These are phyloP conservation scores for Botrytis cinerea DNA, from an alignment of 2,329 filamentous ascomycete species.

Conservation along the genomic window DNA sequence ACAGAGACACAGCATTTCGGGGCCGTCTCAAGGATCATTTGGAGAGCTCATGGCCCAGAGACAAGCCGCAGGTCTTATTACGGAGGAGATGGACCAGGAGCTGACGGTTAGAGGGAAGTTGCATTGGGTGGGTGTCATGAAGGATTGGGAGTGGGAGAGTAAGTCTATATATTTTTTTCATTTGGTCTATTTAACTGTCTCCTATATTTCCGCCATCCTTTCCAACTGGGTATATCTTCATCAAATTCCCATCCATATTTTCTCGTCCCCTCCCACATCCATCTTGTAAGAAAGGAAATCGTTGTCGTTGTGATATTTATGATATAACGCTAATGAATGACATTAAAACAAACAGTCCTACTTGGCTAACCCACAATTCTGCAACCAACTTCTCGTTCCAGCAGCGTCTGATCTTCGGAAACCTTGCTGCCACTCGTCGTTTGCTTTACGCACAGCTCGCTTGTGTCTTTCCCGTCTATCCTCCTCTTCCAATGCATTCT, in stretches of 20 bases:
- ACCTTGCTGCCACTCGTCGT: conserved; percentile 16
- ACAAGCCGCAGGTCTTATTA: conserved; percentile 32
- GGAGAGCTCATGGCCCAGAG: conserved; percentile 29
- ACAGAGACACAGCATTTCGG: conserved; percentile 27
- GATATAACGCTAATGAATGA: background rate
- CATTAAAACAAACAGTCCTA: conserved; percentile 16
- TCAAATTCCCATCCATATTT: background rate
- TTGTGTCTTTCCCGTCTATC: conserved; percentile 7
- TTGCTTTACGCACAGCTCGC: conserved; percentile 6
- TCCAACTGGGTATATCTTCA: background rate
- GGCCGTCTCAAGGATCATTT: conserved; percentile 16
- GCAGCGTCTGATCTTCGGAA: conserved; percentile 3
- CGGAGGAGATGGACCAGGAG: conserved; percentile 54
- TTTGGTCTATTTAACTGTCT: background rate
- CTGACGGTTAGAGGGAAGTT: conserved; percentile 65
- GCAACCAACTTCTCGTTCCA: conserved; percentile 18
- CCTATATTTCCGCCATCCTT: background rate
- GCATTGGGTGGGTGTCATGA: conserved; percentile 73
- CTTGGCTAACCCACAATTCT: conserved; percentile 19
- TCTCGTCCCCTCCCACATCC: background rate
- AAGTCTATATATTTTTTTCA: conserved; percentile 40
- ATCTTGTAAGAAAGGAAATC: conserved; percentile 7
- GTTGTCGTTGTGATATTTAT: conserved; percentile 4
- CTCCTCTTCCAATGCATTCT: conserved; percentile 1
- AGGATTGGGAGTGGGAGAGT: conserved; percentile 74